A percentile compares a stretch with the other conserved stretches of the same genome.
phyloP scores from a whole-genome alignment of 495 filamentous ascomycete species.

The Lepidopterella palustris region DNA sequence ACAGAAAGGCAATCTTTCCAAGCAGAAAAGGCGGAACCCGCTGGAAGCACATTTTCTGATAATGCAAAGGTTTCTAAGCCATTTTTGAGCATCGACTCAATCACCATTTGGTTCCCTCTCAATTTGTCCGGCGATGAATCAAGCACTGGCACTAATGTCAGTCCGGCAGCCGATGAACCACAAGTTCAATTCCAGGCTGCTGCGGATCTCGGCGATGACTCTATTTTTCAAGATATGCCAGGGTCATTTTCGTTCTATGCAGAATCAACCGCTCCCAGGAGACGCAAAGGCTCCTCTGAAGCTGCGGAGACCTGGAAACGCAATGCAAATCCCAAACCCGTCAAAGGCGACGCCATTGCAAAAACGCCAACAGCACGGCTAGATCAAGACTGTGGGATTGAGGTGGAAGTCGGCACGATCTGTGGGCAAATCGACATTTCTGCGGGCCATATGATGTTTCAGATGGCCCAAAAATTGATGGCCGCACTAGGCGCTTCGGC shows the following conservation, averaged over 20 bases:
- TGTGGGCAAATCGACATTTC: slow-evolving; percentile 25
- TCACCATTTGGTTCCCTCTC: slow-evolving; percentile 24
- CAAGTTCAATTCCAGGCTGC: slow-evolving; percentile 9
- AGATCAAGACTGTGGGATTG: not conserved
- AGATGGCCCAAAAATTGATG: slow-evolving; percentile 18
- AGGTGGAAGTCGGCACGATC: slow-evolving; percentile 24
- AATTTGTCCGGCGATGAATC: slow-evolving; percentile 3
- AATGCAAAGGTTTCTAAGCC: slow-evolving; percentile 16
- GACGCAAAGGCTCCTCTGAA: slow-evolving; percentile 8
- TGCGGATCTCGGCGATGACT: slow-evolving; percentile 19
- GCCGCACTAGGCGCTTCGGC: not conserved
- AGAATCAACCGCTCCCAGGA: slow-evolving; percentile 15
- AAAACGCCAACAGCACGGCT: not conserved
- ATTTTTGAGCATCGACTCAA: slow-evolving; percentile 19
- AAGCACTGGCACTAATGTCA: not conserved
- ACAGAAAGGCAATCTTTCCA: not conserved
- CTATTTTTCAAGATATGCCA: slow-evolving; percentile 31
- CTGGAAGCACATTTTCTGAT: not conserved
- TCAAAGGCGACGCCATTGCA: not conserved
- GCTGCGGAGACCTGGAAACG: slow-evolving; percentile 1
- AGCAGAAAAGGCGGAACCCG: not conserved
- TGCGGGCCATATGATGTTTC: slow-evolving; percentile 24
- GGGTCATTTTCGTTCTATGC: slow-evolving; percentile 39
- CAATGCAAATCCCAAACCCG: not conserved
- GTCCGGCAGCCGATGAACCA: not conserved